Conservation (phyloP, 2,329 filamentous ascomycete species). For the Neonectria ditissima region DNA sequence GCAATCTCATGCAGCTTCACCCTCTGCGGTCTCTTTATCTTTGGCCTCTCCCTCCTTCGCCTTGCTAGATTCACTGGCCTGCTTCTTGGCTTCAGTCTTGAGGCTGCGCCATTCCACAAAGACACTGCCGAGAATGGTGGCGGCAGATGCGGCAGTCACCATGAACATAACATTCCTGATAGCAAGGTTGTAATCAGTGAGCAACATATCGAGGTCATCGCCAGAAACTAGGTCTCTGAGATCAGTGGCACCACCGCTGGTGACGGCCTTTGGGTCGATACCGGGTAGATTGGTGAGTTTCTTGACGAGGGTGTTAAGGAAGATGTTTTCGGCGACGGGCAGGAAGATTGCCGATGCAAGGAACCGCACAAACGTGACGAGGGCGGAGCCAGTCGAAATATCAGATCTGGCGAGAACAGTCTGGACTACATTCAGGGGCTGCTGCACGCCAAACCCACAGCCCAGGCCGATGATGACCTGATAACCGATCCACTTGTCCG, state of each 20-base stretch:
- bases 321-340: slow-evolving; percentile 61
- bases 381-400: slow-evolving; percentile 51
- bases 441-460: slow-evolving; percentile 58
- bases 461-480: slow-evolving; percentile 50
- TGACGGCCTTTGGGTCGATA: slow-evolving; percentile 49
- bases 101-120: slow-evolving; percentile 34
- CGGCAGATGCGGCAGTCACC: slow-evolving; percentile 49
- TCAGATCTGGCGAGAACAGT: slow-evolving; percentile 42
- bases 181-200: neutral
- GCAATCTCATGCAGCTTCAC: neutral
- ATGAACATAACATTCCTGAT: neutral
- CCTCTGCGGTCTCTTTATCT: neutral
- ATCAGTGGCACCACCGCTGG: slow-evolving; percentile 67
- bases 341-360: slow-evolving; percentile 60
- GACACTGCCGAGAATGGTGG: slow-evolving; percentile 47
- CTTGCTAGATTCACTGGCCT: neutral
- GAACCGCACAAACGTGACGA: slow-evolving; percentile 48
- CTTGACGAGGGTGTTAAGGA: slow-evolving; percentile 59
- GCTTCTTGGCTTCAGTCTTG: neutral
- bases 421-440: slow-evolving; percentile 60
- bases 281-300: slow-evolving; percentile 52
- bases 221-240: slow-evolving; percentile 50
- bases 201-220: neutral
- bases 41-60: neutral
- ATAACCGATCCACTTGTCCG: slow-evolving; percentile 57